Conservation (phyloP, 1,139 yeast species). For the Candida sanyaensis region DNA sequence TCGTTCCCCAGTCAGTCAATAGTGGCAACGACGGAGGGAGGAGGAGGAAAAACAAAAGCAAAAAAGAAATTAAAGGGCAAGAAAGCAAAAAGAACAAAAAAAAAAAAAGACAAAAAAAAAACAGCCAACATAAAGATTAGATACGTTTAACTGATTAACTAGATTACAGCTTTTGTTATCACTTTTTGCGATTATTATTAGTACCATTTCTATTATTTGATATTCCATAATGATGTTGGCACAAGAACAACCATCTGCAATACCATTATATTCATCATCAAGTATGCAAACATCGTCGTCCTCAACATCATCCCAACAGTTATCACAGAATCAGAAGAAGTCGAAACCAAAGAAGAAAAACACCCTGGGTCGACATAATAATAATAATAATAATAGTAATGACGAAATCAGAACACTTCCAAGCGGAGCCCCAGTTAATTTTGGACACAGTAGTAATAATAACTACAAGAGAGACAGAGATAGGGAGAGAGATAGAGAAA, state of each 20-base stretch:
- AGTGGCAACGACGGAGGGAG: too few species aligned
- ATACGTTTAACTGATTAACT: too few species aligned
- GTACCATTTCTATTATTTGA: too few species aligned
- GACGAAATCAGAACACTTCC: slow-evolving; percentile 34
- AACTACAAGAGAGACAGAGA: neutral
- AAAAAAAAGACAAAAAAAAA: too few species aligned
- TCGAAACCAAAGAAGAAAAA: slow-evolving; percentile 12
- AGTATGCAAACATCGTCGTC: neutral
- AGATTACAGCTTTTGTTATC: too few species aligned
- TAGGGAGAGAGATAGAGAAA: slow-evolving; percentile 7
- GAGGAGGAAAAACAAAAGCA: too few species aligned
- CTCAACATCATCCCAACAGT: neutral
- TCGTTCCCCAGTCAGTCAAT: too few species aligned
- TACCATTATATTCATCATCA: neutral
- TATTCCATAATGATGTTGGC: neutral
- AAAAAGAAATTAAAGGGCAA: too few species aligned
- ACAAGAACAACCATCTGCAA: slow-evolving; percentile 1
- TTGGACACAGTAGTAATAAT: slow-evolving; percentile 27
- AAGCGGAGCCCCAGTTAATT: slow-evolving; percentile 44
- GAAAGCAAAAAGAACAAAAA: too few species aligned
- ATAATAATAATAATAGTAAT: neutral
- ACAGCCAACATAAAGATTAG: too few species aligned
- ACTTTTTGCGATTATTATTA: slow-evolving; percentile 20
- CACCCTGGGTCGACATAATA: slow-evolving; percentile 16
- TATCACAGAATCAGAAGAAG: neutral